Evolutionary conservation across 2,329 filamentous ascomycete species (phyloP).

Genomic region (Lasiodiplodia citricola): DNA sequence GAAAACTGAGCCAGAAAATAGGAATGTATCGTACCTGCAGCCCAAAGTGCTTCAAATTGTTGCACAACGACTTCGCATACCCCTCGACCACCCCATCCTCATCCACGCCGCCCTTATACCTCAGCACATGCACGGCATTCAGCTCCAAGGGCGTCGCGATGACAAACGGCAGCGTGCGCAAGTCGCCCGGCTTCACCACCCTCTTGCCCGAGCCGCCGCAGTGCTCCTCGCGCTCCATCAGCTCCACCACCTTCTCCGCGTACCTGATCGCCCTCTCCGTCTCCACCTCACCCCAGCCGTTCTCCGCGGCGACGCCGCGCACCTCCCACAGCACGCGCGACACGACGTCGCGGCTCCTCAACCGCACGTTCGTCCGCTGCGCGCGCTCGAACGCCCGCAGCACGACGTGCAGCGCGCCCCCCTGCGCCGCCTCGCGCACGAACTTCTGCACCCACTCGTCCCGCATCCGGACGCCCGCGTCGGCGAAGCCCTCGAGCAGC

Average conservation of each 20-base stretch:
- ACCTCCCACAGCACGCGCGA: conserved; percentile 43
- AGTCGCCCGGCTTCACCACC: conserved; percentile 32
- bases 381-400: conserved; percentile 39
- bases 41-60: conserved; percentile 36
- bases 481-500: conserved; percentile 38
- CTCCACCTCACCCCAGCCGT: conserved; percentile 44
- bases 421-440: conserved; percentile 32
- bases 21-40: conserved; percentile 28
- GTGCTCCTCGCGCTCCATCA: conserved; percentile 51
- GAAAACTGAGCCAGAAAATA: neutral
- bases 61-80: conserved; percentile 47
- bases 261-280: conserved; percentile 45
- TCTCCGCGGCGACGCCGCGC: conserved; percentile 39
- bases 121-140: conserved; percentile 47
- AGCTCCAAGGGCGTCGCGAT: conserved; percentile 52
- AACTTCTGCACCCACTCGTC: conserved; percentile 30
- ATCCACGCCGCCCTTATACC: conserved; percentile 38
- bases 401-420: conserved; percentile 37
- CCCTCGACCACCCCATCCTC: conserved; percentile 46
- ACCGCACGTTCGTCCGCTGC: conserved; percentile 34
- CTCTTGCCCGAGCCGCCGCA: conserved; percentile 29
- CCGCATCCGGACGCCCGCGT: conserved; percentile 32
- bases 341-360: conserved; percentile 36
- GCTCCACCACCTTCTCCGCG: conserved; percentile 45
- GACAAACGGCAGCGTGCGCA: conserved; percentile 42